These are phyloP conservation scores for Nyssa sinensis DNA, from an alignment of 148 eudicot species.

Conservation along the genomic window DNA sequence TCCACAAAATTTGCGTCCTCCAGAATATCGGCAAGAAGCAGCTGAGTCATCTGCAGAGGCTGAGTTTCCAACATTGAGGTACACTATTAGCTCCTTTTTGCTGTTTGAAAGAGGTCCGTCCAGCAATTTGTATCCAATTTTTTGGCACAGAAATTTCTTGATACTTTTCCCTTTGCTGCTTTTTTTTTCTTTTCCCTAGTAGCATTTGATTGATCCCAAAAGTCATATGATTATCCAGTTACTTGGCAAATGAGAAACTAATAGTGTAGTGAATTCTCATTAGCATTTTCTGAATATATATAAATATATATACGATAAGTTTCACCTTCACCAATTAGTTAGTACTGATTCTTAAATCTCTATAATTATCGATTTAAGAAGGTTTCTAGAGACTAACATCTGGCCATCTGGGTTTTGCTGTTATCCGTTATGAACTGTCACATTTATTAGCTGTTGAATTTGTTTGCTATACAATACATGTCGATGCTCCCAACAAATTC, in stretches of 20 bases:
- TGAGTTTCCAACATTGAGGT: conserved; percentile 88
- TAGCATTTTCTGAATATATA: not conserved
- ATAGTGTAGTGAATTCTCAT: not conserved
- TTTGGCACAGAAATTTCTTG: not conserved
- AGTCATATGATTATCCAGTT: not conserved
- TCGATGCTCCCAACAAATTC: too few relatives aligned
- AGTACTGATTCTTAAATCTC: too few relatives aligned
- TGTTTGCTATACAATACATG: too few relatives aligned
- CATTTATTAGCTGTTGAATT: too few relatives aligned
- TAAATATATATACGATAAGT: too few relatives aligned
- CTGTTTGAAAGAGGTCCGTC: not conserved
- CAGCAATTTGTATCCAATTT: not conserved
- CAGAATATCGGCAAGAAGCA: conserved; percentile 48
- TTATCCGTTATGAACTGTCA: not conserved
- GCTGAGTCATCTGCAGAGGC: conserved; percentile 74
- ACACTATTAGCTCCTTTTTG: conserved; percentile 7
- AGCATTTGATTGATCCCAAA: not conserved
- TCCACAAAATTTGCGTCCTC: conserved; percentile 60
- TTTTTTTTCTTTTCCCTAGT: not conserved
- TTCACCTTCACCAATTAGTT: too few relatives aligned
- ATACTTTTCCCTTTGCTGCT: not conserved
- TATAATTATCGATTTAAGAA: too few relatives aligned
- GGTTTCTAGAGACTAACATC: too few relatives aligned
- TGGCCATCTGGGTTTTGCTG: not conserved
- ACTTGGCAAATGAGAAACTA: not conserved